Evolutionary conservation across 805 yeast genomes (phyloP), one percentile per base, ranked within the genome.

Genomic region (Blastobotrys robertii): DNA sequence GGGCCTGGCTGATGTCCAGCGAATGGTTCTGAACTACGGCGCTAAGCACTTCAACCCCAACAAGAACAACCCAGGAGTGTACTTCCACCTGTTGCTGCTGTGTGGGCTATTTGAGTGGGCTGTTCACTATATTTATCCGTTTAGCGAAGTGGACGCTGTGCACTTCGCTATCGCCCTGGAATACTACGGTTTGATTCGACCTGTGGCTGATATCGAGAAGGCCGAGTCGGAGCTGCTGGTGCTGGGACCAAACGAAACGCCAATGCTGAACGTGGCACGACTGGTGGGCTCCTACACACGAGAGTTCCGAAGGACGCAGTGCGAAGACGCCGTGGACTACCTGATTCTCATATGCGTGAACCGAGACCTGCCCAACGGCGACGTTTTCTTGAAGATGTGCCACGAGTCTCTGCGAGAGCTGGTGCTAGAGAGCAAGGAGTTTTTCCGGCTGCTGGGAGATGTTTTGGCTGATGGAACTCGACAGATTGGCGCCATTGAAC

Each of bases 261-360:
- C 68, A 15, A 59, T 53, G 46, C 58, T 70, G 42, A 59, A 70
- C 50, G 62, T 79, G 59, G 78, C 83, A 13, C 70, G 84, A 44
- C 60, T 86, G 41, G 53, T 92, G 39, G 94, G 94, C 1, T 76
- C 79, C 14, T 90, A 85, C 62, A 83, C 92, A 8, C 73, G 87
- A 48, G 76, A 80, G 12, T 90, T 92, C 69, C 80, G 87, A 54
- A 75, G 76, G 45, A 76, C 90, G 33, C 94, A 87, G 63, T 94
- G 97, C 16, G 76, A 80, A 54, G 84, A 82, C 44, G 97, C 97
- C 0, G 83, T 84, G n/a, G 95, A 90, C 59, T 92, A 92, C 57
- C 64, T 90, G 41, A 70, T 83, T 19, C 66, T 84, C 51, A 78
- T 87, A 22, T 79, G 84, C 38, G 54, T 86, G 52, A 64, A 69